phyloP scores from a whole-genome alignment of 805 yeast species.

The Starmerella sp. region DNA sequence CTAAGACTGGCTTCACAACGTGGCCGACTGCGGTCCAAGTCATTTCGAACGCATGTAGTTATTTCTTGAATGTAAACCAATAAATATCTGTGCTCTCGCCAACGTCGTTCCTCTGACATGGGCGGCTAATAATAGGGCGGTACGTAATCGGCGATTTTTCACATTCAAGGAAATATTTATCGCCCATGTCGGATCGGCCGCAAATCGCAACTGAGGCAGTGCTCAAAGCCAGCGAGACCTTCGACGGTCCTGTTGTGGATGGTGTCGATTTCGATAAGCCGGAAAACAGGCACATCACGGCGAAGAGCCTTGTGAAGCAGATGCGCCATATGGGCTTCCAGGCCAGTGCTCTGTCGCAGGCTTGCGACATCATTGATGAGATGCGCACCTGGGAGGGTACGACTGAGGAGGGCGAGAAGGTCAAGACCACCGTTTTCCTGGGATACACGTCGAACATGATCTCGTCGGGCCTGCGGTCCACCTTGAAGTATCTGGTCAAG shows the following conservation, averaged over 20 bases:
- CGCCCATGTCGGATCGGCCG: conserved; percentile 11
- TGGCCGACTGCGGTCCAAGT: no score
- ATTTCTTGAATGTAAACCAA: no score
- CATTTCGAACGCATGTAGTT: no score
- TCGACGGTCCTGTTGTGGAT: conserved; percentile 59
- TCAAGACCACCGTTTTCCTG: conserved; percentile 81
- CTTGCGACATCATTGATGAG: conserved; percentile 82
- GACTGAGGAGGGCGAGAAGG: conserved; percentile 46
- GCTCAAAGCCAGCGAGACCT: conserved; percentile 71
- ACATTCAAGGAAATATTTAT: background rate
- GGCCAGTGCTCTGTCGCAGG: conserved; percentile 73
- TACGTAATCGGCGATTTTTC: conserved; percentile 3
- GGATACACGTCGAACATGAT: conserved; percentile 96
- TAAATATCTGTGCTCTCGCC: no score
- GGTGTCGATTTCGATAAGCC: conserved; percentile 86
- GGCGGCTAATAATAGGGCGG: background rate
- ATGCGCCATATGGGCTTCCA: conserved; percentile 98
- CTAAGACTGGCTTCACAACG: no score
- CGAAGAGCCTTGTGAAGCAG: conserved; percentile 62
- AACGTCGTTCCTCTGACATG: no score
- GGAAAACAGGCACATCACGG: conserved; percentile 63
- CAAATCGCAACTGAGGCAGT: conserved; percentile 78
- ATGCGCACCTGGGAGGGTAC: conserved; percentile 93
- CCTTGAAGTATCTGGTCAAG: conserved; percentile 78
- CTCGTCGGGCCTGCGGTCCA: conserved; percentile 87